A percentile compares a stretch with the other conserved stretches of the same genome.
These are phyloP conservation scores for Aspergillus ellipticus DNA, from an alignment of 495 filamentous ascomycete genomes.

Conservation along the genomic window DNA sequence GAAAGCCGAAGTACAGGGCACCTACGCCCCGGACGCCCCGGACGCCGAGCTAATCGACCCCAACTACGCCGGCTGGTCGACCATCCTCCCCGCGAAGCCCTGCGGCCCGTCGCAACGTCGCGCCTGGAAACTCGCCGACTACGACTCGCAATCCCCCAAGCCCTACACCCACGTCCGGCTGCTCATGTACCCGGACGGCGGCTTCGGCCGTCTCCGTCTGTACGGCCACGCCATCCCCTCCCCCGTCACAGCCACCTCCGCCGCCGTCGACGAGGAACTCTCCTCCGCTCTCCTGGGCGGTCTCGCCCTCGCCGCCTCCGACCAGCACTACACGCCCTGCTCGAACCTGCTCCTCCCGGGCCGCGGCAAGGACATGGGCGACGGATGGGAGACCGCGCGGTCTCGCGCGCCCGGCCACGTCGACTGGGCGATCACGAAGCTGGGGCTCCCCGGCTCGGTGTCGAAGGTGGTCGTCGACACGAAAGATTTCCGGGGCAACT, in stretches of 20 bases:
- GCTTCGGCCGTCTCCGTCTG: constrained; percentile 82
- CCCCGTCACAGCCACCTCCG: constrained; percentile 11
- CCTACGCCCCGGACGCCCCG: constrained; percentile 54
- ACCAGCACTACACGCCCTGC: constrained; percentile 82
- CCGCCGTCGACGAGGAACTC: constrained; percentile 63
- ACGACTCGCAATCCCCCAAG: constrained; percentile 47
- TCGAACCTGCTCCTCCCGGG: constrained; percentile 83
- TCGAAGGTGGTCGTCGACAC: constrained; percentile 79
- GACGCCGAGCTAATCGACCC: constrained; percentile 57
- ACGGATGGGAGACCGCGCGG: constrained; percentile 90
- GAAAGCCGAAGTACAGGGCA: constrained; percentile 76
- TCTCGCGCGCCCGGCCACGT: constrained; percentile 71
- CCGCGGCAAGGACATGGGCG: constrained; percentile 85
- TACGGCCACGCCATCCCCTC: constrained; percentile 67
- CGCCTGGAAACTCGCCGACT: constrained; percentile 65
- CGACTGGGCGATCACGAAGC: constrained; percentile 79
- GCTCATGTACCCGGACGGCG: constrained; percentile 90
- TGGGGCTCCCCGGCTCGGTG: constrained; percentile 69
- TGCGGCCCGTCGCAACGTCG: constrained; percentile 76
- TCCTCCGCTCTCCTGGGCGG: constrained; percentile 80
- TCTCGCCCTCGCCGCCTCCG: constrained; percentile 69
- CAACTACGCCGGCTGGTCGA: constrained; percentile 62
- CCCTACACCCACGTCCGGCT: constrained; percentile 82
- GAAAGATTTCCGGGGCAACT: constrained; percentile 87
- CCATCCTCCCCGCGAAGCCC: constrained; percentile 63